These are phyloP conservation scores for Polysphondylium violaceum DNA, from an alignment of 78 protist species.

Conservation along the genomic window DNA sequence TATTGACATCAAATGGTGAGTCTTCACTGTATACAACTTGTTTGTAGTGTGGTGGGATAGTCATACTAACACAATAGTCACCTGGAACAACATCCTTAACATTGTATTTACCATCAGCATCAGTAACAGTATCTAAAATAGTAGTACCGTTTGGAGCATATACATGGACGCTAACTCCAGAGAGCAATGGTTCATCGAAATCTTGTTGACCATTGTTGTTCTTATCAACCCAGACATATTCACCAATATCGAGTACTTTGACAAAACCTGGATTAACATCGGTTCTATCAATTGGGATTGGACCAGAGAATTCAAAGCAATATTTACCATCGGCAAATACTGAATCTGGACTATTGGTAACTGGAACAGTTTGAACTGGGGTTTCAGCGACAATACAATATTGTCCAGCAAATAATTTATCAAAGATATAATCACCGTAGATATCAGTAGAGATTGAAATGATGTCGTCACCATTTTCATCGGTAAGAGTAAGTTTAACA, in stretches of 20 bases:
- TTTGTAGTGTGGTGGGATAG: not conserved
- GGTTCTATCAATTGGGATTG: not conserved
- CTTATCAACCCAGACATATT: slow-evolving; percentile 13
- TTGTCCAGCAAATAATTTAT: slow-evolving; percentile 9
- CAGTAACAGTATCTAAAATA: not conserved
- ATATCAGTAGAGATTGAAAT: not conserved
- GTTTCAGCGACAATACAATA: not conserved
- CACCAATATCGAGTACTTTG: not conserved
- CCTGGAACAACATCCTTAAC: slow-evolving; percentile 5
- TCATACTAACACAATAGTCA: slow-evolving; percentile 2
- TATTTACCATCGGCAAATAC: not conserved
- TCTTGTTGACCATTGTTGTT: slow-evolving; percentile 1
- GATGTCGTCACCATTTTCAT: not conserved
- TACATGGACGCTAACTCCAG: not conserved
- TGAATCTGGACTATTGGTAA: not conserved
- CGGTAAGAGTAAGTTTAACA: not conserved
- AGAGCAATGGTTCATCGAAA: not conserved
- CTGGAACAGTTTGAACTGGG: slow-evolving; percentile 4
- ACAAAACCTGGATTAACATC: slow-evolving; percentile 13
- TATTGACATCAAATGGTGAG: not conserved
- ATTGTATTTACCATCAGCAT: slow-evolving; percentile 3
- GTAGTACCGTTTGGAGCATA: not conserved
- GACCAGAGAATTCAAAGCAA: not conserved
- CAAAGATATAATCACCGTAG: slow-evolving; percentile 10
- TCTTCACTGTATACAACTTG: not conserved